Conservation (phyloP, 2,329 filamentous ascomycete species). For the Colletotrichum higginsianum region DNA sequence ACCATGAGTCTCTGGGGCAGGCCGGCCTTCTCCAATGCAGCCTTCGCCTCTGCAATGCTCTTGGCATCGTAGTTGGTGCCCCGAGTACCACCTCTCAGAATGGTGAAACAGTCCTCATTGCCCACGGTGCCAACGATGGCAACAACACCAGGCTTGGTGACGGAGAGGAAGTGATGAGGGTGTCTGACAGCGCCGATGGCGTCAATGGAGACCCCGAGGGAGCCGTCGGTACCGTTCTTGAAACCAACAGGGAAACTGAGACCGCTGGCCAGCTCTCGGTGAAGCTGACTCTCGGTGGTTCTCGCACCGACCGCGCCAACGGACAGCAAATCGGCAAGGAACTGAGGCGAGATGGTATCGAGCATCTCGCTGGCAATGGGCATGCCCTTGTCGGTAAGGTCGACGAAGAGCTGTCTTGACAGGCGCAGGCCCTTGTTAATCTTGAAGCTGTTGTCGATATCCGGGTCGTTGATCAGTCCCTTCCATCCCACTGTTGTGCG, state of each 20-base stretch:
- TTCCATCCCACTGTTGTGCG: conserved; percentile 99
- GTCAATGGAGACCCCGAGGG: conserved; percentile 90
- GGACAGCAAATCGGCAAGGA: conserved; percentile 91
- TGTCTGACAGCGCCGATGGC: conserved; percentile 94
- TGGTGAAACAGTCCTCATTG: conserved; percentile 98
- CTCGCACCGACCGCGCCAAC: conserved; percentile 95
- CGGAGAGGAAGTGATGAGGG: conserved; percentile 96
- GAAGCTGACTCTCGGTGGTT: conserved; percentile 95
- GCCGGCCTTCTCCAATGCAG: conserved; percentile 80
- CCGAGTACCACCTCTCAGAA: conserved; percentile 91
- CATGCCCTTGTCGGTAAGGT: conserved; percentile 93
- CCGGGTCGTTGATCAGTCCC: conserved; percentile 97
- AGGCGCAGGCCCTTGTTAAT: conserved; percentile 97
- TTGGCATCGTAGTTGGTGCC: conserved; percentile 94
- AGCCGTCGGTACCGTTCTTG: conserved; percentile 99
- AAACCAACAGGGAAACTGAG: conserved; percentile 98
- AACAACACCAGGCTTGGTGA: conserved; percentile 95
- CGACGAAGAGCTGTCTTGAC: conserved; percentile 91
- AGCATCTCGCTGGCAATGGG: conserved; percentile 98
- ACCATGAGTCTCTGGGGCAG: conserved; percentile 90
- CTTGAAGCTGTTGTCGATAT: conserved; percentile 98
- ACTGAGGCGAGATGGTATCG: conserved; percentile 98
- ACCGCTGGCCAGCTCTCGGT: conserved; percentile 93
- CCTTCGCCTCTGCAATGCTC: conserved; percentile 88
- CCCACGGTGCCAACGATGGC: conserved; percentile 95